phyloP scores from a whole-genome alignment of 192 early-diverging fungal species.

The Cetraspora pellucida region DNA sequence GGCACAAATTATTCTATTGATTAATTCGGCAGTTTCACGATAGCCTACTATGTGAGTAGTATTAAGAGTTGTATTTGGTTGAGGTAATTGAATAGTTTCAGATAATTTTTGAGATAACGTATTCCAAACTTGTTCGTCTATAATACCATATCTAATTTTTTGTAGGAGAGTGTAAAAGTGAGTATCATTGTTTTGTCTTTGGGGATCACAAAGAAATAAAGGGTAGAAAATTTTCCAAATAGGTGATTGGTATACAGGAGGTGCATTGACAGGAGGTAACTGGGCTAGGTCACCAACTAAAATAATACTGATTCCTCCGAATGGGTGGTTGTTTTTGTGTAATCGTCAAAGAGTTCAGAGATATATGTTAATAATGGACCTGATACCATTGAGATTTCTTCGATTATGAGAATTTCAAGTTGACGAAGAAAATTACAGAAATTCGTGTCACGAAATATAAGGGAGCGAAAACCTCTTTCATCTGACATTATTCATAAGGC shows the following conservation, averaged over 20 bases:
- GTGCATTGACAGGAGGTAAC: not conserved
- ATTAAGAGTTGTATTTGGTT: not conserved
- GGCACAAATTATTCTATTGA: not conserved
- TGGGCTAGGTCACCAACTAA: conserved; percentile 16
- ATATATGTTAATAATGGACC: not conserved
- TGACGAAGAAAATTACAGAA: not conserved
- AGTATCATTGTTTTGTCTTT: not conserved
- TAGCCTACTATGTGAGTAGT: conserved; percentile 5
- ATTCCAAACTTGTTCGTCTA: not conserved
- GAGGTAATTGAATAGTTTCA: not conserved
- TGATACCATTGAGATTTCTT: conserved; percentile 17
- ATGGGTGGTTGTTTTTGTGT: not conserved
- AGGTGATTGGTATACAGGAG: conserved; percentile 1
- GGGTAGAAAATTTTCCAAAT: conserved; percentile 14
- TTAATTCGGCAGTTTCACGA: not conserved
- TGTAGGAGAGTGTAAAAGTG: not conserved
- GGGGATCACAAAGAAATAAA: not conserved
- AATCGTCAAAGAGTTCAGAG: not conserved
- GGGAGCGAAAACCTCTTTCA: not conserved
- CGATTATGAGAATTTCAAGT: conserved; percentile 9
- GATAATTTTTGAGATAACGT: not conserved
- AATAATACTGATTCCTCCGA: conserved; percentile 7
- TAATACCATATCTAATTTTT: not conserved
- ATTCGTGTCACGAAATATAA: not conserved
- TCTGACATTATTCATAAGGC: not conserved